Base-by-base conservation (phyloP, 1,139 yeast species). In the Yamadazyma aaseri region DNA sequence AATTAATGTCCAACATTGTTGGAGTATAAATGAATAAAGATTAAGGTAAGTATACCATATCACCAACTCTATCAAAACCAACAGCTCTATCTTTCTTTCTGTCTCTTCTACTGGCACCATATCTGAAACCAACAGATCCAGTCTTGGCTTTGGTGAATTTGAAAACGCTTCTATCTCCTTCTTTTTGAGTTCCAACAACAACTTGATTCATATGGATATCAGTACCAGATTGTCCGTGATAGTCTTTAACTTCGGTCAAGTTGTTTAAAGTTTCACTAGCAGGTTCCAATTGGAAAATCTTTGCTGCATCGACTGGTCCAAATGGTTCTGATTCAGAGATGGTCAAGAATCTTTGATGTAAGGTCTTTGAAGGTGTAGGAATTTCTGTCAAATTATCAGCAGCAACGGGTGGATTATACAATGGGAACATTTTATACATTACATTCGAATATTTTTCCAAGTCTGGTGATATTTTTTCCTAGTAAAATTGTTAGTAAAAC, bases 241-340 rank as follows among this genome's bases (percentile, higher is more conserved):
- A 28, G 13, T 75, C 77, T 30, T 75, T 73, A 32, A 73, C 67
- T 44, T 79, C 76, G 8, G 87, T 69, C 44, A 86, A 71, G 50
- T 74, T 74, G 46, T 79, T 78, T 49, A 87, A 71, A 3, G 94
- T 84, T 29, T 73, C 79, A 34, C 79, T 75, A 26, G 97, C 97
- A 14, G 96, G 95, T 55, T 86, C 92, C 45, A 90, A 71, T 29
- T 76, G 89, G 47, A 86, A 77, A 28, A 85, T 75, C 41, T 79
- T 68, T 33, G 98, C 96, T n/a, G 98, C 97, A 55, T 92, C 97
- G 6, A 89, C 75, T 6, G 97, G 96, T 4, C 97, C 97, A 58
- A 90, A 90, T n/a, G 96, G 96, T 62, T 89, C 95, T 14, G 90
- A 81, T 63, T 92, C 97, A 10, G 96, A 92, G 56, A 92, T 82